A percentile compares a stretch with the other conserved stretches of the same genome.
Conservation (phyloP, 106 monocot species). For the Ottelia alismoides region DNA sequence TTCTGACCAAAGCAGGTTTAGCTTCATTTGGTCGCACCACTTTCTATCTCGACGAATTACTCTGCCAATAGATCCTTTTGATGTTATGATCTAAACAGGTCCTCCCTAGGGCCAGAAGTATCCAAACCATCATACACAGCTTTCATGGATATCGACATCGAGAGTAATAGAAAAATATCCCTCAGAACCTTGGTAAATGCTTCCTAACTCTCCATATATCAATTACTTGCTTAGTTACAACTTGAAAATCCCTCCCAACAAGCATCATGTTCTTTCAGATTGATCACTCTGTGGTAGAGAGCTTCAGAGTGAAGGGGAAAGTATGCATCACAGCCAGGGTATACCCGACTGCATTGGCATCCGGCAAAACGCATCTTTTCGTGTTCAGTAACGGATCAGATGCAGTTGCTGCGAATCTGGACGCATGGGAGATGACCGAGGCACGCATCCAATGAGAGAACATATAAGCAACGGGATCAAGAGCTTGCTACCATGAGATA, state of each 20-base stretch:
- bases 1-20: constrained; percentile 15
- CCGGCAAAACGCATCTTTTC: background rate
- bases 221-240: background rate
- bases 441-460: no score
- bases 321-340: constrained; percentile 9
- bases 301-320: constrained; percentile 7
- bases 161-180: constrained; percentile 19
- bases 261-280: background rate
- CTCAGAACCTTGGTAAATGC: constrained; percentile 28
- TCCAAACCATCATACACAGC: constrained; percentile 32
- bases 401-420: no score
- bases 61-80: background rate
- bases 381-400: constrained; percentile 19
- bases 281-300: constrained; percentile 18
- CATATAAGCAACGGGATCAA: no score
- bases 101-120: no score
- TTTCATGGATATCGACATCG: constrained; percentile 26
- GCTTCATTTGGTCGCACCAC: no score
- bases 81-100: constrained; percentile 12
- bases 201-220: no score
- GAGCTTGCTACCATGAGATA: no score
- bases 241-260: background rate
- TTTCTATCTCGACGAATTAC: no score
- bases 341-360: constrained; percentile 4
- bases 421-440: no score